These are phyloP conservation scores for Geotrichum histeridarum DNA, from an alignment of 1,139 yeast genomes.

Conservation along the genomic window DNA sequence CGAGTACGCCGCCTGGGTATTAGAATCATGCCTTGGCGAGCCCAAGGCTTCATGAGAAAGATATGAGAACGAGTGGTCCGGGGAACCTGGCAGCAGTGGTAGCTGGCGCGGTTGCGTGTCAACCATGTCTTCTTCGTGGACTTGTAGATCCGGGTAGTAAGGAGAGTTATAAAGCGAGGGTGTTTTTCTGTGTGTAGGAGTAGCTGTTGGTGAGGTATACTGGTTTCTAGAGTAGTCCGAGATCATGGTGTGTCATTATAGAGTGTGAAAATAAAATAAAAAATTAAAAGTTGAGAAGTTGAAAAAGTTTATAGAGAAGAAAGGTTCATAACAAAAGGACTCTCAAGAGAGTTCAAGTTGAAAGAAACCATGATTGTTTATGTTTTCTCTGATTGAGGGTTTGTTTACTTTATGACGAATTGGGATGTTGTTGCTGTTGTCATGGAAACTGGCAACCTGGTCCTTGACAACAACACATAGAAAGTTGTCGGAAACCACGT, in stretches of 20 bases:
- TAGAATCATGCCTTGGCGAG: neutral
- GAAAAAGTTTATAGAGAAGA: neutral
- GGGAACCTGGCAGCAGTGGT: conserved; percentile 1
- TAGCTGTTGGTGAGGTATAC: neutral
- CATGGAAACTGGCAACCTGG: neutral
- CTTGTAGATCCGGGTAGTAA: conserved; percentile 2
- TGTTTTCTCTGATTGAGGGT: neutral
- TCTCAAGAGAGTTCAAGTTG: neutral
- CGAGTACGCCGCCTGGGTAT: neutral
- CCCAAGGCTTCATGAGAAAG: neutral
- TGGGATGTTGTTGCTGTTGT: neutral
- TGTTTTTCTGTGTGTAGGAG: neutral
- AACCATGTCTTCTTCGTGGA: conserved; percentile 1
- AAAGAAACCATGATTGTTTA: neutral
- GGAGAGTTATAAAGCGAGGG: conserved; percentile 4
- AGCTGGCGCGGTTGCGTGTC: conserved; percentile 4
- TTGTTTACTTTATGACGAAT: too few relatives aligned
- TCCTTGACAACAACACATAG: too few relatives aligned
- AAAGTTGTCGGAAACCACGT: too few relatives aligned
- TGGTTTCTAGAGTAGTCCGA: neutral
- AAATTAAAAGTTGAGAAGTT: neutral
- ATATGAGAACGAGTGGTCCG: neutral
- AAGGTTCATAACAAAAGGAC: too few relatives aligned
- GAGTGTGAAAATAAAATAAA: neutral
- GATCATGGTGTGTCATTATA: neutral